phyloP scores from a whole-genome alignment of 2,329 filamentous ascomycete species.

The Ophiocordyceps camponoti-saundersi region DNA sequence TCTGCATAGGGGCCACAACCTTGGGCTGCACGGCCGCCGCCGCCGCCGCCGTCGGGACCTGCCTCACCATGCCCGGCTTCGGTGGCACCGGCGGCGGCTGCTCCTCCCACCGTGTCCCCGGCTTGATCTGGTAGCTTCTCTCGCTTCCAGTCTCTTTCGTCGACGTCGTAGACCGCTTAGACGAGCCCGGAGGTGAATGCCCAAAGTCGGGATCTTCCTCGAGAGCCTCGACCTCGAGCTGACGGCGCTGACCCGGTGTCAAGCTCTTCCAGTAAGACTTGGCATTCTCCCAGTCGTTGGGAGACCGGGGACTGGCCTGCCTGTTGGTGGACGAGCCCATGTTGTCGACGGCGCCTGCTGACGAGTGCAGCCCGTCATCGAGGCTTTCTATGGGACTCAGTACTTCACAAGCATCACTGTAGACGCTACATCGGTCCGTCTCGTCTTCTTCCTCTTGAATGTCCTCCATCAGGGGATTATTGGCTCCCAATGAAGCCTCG shows the following conservation, averaged over 20 bases:
- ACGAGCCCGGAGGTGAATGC: slow-evolving; percentile 11
- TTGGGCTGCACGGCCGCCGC: too few species aligned
- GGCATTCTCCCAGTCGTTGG: slow-evolving; percentile 47
- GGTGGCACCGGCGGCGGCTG: slow-evolving; percentile 3
- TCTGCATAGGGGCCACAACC: neutral
- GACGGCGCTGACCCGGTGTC: slow-evolving; percentile 42
- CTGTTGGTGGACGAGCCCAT: neutral
- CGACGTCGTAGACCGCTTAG: slow-evolving; percentile 2
- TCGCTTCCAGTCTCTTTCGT: slow-evolving; percentile 4
- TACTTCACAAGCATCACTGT: slow-evolving; percentile 65
- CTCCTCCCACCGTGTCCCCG: slow-evolving; percentile 12
- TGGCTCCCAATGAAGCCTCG: slow-evolving; percentile 5
- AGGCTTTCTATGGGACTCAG: slow-evolving; percentile 41
- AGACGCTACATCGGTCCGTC: slow-evolving; percentile 39
- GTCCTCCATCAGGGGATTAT: slow-evolving; percentile 13
- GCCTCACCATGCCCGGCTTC: neutral
- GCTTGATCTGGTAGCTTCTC: slow-evolving; percentile 22
- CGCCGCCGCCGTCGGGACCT: neutral
- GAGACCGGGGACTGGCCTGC: slow-evolving; percentile 1
- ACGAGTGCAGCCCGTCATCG: slow-evolving; percentile 43
- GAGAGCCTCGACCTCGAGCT: slow-evolving; percentile 40
- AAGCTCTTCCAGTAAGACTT: slow-evolving; percentile 56
- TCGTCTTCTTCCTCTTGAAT: slow-evolving; percentile 24
- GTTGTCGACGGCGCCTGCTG: slow-evolving; percentile 50
- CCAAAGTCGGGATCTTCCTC: slow-evolving; percentile 31